Conservation (phyloP, 176 grass and related monocot species). For the Metroxylon sagu region DNA sequence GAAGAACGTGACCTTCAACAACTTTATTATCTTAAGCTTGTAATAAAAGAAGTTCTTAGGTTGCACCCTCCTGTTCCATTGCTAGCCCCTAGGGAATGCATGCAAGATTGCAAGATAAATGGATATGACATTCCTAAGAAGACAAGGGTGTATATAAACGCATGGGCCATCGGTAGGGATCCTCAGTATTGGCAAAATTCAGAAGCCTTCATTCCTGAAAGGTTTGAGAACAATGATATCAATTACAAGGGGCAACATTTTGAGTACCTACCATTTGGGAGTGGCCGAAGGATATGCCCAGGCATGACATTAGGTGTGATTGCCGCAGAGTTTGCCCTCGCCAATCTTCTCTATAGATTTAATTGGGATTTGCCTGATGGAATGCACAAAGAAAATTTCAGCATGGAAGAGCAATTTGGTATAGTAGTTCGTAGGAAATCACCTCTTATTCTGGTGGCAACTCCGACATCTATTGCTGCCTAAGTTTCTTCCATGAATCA, state of each 20-base stretch:
- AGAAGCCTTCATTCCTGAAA: slow-evolving; percentile 17
- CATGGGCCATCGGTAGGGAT: slow-evolving; percentile 31
- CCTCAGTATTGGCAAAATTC: slow-evolving; percentile 15
- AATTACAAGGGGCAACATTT: slow-evolving; percentile 33
- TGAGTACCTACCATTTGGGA: slow-evolving; percentile 25
- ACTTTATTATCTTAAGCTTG: slow-evolving; percentile 14
- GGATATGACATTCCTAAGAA: slow-evolving; percentile 23
- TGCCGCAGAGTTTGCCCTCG: slow-evolving; percentile 12
- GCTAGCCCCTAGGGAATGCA: slow-evolving; percentile 9
- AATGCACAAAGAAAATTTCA: not conserved
- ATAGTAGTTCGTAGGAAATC: not conserved
- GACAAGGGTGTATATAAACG: slow-evolving; percentile 26
- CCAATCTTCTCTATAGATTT: slow-evolving; percentile 13
- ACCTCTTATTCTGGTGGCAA: no score
- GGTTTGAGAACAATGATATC: slow-evolving; percentile 4
- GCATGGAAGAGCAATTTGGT: slow-evolving; percentile 19
- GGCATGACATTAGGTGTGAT: slow-evolving; percentile 17
- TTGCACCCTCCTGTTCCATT: slow-evolving; percentile 17
- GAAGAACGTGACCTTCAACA: slow-evolving; percentile 8
- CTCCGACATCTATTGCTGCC: no score
- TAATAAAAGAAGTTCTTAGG: slow-evolving; percentile 28
- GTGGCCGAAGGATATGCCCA: slow-evolving; percentile 30
- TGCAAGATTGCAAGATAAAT: slow-evolving; percentile 1
- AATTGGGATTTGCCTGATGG: slow-evolving; percentile 19
- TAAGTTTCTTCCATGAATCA: no score